Conservation (phyloP, 208 protist species). For the Crithidia expoeki region DNA sequence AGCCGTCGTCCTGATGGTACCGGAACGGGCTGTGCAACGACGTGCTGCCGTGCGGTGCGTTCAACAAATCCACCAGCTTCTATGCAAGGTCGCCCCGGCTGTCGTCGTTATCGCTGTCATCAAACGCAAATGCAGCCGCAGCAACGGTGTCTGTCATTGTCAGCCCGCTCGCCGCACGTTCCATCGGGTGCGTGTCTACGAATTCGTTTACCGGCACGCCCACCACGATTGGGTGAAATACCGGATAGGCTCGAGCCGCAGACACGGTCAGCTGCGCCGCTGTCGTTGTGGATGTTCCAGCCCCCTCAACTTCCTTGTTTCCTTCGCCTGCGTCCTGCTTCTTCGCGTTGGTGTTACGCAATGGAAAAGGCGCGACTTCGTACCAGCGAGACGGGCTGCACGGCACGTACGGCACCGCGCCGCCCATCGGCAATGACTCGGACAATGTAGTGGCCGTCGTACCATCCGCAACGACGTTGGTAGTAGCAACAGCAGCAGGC, state of each 20-base stretch:
- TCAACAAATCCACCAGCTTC: no score
- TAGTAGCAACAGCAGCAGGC: neutral
- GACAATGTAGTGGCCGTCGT: neutral
- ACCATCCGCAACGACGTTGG: neutral
- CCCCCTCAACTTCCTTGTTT: neutral
- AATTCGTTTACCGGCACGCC: conserved; percentile 21
- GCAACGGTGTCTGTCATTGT: neutral
- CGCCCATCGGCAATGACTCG: conserved; percentile 14
- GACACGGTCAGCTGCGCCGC: neutral
- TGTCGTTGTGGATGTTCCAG: no score
- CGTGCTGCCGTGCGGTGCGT: no score
- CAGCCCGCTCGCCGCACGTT: conserved; percentile 15
- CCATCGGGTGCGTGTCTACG: conserved; percentile 19
- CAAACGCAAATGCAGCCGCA: neutral
- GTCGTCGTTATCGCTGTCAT: neutral
- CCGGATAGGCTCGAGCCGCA: neutral
- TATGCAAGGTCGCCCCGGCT: neutral
- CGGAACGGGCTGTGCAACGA: neutral
- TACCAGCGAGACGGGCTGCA: conserved; percentile 33
- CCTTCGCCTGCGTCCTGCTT: neutral
- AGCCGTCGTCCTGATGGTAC: neutral
- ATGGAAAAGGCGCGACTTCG: conserved; percentile 19
- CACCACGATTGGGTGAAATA: conserved; percentile 18
- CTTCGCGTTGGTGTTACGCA: conserved; percentile 1
- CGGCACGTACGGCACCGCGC: conserved; percentile 15